A percentile compares a stretch with the other conserved stretches of the same genome.
Conservation (phyloP, 352 stramenopile species). For the Phytophthora foliorum region DNA sequence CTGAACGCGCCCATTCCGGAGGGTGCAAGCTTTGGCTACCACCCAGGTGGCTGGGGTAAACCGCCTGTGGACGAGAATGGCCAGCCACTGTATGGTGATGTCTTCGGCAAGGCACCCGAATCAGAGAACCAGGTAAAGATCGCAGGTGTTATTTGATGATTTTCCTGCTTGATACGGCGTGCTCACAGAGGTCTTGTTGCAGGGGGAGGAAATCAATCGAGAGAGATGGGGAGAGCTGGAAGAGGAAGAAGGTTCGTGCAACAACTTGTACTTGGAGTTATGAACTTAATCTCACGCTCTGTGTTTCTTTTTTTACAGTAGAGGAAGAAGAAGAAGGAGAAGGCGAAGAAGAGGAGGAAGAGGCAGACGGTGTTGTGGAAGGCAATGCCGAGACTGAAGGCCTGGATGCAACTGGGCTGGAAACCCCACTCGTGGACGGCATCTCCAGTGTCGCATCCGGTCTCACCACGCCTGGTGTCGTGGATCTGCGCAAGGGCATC, state of each 20-base stretch:
- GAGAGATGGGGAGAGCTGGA: slow-evolving; percentile 81
- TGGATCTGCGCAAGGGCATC: slow-evolving; percentile 85
- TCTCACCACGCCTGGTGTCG: slow-evolving; percentile 71
- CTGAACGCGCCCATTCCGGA: slow-evolving; percentile 97
- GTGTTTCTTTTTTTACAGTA: slow-evolving; percentile 11
- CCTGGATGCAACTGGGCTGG: slow-evolving; percentile 65
- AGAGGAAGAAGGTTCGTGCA: slow-evolving; percentile 59
- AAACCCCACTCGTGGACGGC: slow-evolving; percentile 67
- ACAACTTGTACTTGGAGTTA: background rate
- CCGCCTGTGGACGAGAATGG: slow-evolving; percentile 97
- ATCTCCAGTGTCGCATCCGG: slow-evolving; percentile 78
- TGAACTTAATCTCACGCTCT: slow-evolving; percentile 3
- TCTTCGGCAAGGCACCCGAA: slow-evolving; percentile 86
- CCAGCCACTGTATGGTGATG: slow-evolving; percentile 97
- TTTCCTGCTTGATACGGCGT: background rate
- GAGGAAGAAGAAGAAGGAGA: slow-evolving; percentile 53
- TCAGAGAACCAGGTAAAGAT: slow-evolving; percentile 37
- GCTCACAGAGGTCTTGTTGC: slow-evolving; percentile 12
- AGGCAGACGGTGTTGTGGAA: slow-evolving; percentile 44
- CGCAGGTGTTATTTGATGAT: background rate
- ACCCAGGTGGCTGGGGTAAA: slow-evolving; percentile 98
- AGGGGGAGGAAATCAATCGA: slow-evolving; percentile 63
- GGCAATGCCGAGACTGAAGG: slow-evolving; percentile 35
- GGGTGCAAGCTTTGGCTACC: slow-evolving; percentile 96
- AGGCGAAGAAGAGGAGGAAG: slow-evolving; percentile 62